A percentile compares a stretch with the other conserved stretches of the same genome.
Conservation (phyloP, 257 asterid species). For the Nicotiana paniculata region DNA sequence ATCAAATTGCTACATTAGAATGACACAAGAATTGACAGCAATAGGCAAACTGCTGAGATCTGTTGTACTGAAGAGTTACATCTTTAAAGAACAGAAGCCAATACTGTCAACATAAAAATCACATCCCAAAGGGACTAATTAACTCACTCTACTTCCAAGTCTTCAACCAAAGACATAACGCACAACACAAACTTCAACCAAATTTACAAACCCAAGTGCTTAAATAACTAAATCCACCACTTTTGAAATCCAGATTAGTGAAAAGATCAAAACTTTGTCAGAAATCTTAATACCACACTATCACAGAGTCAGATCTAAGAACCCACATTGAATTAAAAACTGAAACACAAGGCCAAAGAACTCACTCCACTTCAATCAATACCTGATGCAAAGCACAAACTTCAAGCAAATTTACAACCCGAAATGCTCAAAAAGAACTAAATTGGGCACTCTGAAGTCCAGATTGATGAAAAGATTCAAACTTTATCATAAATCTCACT, state of each 20-base stretch:
- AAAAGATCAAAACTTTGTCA: neutral
- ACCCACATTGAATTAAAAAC: neutral
- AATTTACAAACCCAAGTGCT: neutral
- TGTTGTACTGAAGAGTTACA: neutral
- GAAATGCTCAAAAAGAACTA: neutral
- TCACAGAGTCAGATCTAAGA: neutral
- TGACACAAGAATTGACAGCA: neutral
- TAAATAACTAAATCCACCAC: neutral
- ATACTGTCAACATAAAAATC: neutral
- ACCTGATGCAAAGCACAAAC: neutral
- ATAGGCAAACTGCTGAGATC: neutral
- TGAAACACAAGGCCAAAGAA: neutral
- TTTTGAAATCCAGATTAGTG: neutral
- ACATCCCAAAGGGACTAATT: neutral
- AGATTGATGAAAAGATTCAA: neutral
- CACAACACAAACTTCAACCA: neutral
- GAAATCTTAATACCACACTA: neutral
- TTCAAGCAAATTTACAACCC: neutral
- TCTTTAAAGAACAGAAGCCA: neutral
- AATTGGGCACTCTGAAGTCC: neutral
- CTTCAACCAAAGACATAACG: neutral
- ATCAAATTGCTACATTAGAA: neutral
- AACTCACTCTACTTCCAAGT: neutral
- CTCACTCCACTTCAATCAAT: neutral
- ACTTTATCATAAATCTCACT: constrained; percentile 3